Conservation (phyloP, 2,329 filamentous ascomycete species). For the Achaetomium macrosporum region DNA sequence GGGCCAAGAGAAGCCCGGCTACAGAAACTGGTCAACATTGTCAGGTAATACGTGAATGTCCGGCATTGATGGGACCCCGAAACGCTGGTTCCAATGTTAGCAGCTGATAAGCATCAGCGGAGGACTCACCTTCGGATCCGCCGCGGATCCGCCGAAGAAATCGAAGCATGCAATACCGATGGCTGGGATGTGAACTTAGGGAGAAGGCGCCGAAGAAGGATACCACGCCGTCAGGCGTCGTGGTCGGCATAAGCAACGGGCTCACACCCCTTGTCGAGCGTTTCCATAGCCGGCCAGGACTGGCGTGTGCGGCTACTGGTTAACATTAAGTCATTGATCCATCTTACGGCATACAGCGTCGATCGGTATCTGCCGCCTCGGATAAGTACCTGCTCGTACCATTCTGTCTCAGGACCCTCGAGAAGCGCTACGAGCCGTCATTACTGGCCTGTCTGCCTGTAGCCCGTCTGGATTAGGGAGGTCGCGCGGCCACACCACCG, state of each 20-base stretch:
- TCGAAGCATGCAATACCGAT: neutral
- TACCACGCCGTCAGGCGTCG: neutral
- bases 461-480: constrained; percentile 11
- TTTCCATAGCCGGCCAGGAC: neutral
- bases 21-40: neutral
- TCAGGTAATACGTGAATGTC: neutral
- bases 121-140: neutral
- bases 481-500: constrained; percentile 10
- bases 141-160: no score
- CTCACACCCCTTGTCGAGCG: neutral
- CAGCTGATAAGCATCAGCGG: constrained; percentile 1
- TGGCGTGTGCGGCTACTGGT: constrained; percentile 1
- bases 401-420: constrained; percentile 5
- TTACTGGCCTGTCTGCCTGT: neutral
- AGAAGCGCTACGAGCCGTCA: neutral
- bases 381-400: constrained; percentile 18
- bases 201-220: neutral
- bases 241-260: neutral
- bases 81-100: neutral
- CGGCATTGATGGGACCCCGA: neutral
- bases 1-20: no score
- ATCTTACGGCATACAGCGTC: constrained; percentile 2
- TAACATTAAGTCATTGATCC: neutral
- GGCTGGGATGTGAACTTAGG: neutral
- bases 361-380: constrained; percentile 15